Base-by-base conservation (phyloP, 2,329 filamentous ascomycete species). In the Emergomyces africanus region DNA sequence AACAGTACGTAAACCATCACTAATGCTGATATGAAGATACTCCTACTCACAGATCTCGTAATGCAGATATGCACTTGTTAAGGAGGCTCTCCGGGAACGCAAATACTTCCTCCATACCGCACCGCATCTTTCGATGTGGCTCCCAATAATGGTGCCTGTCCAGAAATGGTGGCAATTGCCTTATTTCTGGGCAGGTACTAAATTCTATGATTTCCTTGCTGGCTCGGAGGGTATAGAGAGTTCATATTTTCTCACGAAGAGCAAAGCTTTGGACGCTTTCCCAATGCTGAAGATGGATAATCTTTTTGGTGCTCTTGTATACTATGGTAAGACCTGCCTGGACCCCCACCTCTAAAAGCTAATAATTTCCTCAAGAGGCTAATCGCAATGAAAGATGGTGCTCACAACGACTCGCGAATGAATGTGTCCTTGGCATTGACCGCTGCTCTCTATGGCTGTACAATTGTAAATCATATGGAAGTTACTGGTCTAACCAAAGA, bases 341-440 rank as follows among this genome's bases (percentile, higher is more conserved):
- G n/a, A n/a, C n/a, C n/a, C 6, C 39, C 9, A 41, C n/a, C 30
- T 25, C 33, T 2, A 41, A 41, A 35, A 41, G 2, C 15, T 23
- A 39, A 44, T 18, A 30, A 44, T 4, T 37, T 53, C 33, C 4
- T 28, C n/a, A 42, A 42, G 28, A 37, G 48, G 49, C 63, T 68
- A 61, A 69, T 58, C 35, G n/a, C 9, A 5, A 39, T 8, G 33
- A 28, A 60, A 81, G 89, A 95, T 75, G 90, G 90, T 66, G 89
- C 88, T 35, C 90, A 95, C 75, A 95, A 95, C 69, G 90, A 95
- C 72, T 94, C 89, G 23, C 83, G 90, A 55, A 95, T 95, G 89
- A 95, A 95, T 69, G 87, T 94, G 33, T 91, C 88, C 9, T 79
- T 95, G 60, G 89, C 88, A 23, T 89, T 92, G 83, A 95, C 90